Base-by-base conservation (phyloP, 257 asterid genomes). In the Fraxinus americana region DNA sequence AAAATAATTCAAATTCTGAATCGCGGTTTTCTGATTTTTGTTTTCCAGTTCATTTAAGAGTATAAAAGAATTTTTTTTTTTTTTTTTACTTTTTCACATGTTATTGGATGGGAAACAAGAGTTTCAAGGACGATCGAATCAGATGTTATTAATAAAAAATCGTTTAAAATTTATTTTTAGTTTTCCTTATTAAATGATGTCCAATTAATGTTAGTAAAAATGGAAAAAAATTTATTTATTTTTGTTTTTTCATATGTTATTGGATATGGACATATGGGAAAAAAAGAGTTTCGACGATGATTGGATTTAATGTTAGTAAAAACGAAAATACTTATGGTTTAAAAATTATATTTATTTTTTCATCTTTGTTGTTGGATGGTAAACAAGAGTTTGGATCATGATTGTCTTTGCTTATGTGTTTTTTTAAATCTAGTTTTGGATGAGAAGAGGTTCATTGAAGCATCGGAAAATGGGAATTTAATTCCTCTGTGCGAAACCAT, bases 401-500 rank as follows among this genome's bases (percentile, higher is more conserved):
- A 45, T 30, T 4, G 36, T 23, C 36, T 1, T 10, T 23, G 45
- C 17, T 1, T 10, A 39, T 21, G 34, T 52, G 77, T 23, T 30
- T 30, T 30, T 30, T 65, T 32, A 39, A 21, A 29, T 65, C 74
- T 61, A 94, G 97, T 50, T 76, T 86, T 80, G 87, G 91, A 92
- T 71, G 88, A 85, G 81, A 83, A 76, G 67, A 91, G 75, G 67
- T 95, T 95, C 72, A 25, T 85, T 13, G 96, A 93, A 75, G 97
- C 93, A 14, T 83, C 97, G 2, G 80, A 70, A 59, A 75, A 41
- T 10, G 97, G 96, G 35, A 95, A 95, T 76, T 71, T 90, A 72
- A 87, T 95, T 82, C 99, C 98, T 23, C 41, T 95, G 54, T 87
- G 81, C 78, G 81, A 78, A 81, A 83, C 89, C 88, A 93, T 95